A percentile compares a stretch with the other conserved stretches of the same genome.
Conservation (phyloP, 2,329 filamentous ascomycete genomes). For the Akanthomyces muscarius region DNA sequence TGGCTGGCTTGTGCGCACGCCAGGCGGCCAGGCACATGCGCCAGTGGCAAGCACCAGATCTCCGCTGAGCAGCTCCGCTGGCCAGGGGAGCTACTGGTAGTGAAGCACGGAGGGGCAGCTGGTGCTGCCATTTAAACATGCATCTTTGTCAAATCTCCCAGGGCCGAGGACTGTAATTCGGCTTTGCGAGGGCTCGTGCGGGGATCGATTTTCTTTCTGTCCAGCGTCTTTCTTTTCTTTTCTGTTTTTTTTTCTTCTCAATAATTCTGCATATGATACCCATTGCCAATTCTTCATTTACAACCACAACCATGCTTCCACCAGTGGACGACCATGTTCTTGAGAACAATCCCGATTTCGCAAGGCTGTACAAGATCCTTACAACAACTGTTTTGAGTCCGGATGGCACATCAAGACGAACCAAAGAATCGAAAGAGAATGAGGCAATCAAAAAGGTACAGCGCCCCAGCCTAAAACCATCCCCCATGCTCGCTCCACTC, state of each 20-base stretch:
- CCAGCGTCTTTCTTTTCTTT: background rate
- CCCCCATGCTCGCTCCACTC: background rate
- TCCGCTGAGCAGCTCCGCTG: background rate
- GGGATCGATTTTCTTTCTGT: background rate
- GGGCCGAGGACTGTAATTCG: background rate
- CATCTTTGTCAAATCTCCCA: background rate
- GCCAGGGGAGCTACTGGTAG: background rate
- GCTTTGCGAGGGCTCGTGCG: background rate
- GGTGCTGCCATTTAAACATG: background rate
- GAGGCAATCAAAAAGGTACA: slow-evolving; percentile 46
- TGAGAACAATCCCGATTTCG: slow-evolving; percentile 55
- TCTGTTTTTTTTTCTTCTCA: background rate
- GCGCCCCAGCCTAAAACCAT: background rate
- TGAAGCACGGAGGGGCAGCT: background rate
- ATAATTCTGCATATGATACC: slow-evolving; percentile 3
- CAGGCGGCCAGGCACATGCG: background rate
- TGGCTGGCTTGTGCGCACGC: background rate
- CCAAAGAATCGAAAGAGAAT: slow-evolving; percentile 47
- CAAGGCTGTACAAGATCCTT: slow-evolving; percentile 50
- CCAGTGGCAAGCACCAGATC: background rate
- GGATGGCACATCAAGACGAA: slow-evolving; percentile 54
- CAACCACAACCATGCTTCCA: slow-evolving; percentile 46
- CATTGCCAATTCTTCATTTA: background rate
- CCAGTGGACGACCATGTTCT: slow-evolving; percentile 54
- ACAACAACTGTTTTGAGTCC: slow-evolving; percentile 51